Evolutionary conservation across 371 early-diverging fungal genomes (phyloP), one percentile per base, ranked within the genome.

Genomic region (Mucor ambiguus): DNA sequence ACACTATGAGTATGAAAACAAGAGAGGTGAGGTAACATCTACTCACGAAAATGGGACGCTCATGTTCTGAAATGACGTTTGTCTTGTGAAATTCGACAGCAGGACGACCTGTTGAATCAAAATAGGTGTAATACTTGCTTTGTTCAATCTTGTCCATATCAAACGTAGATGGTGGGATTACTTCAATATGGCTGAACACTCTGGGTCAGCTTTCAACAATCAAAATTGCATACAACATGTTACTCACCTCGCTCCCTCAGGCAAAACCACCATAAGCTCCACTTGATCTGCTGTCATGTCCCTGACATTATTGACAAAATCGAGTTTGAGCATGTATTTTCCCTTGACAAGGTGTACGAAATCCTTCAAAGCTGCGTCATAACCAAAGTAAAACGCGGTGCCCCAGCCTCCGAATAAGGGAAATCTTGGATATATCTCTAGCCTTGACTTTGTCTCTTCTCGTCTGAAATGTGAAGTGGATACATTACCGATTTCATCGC

Each of bases 401-500:
- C 87, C 89, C 98, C 98, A 97, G 7, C 96, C 95, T 60, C 98
- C 98, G 74, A 89, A 93, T 5, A 97, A 65, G 20, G 98, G 97
- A 78, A 90, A 97, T 18, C 98, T 87, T 12, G 97, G 96, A 29
- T 72, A 66, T n/a, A 97, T 76, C 41, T 89, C 82, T 64, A 97
- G 73, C 4, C 89, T 66, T 14, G 86, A 77, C 6, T 67, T 61
- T 18, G 79, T 69, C 2, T 56, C 52, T 22, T 86, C 88, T 24
- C 78, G 60, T 33, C 73, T 71, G 70, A 91, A 78, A 52, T 81
- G 61, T 8, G 97, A 96, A 8, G 98, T 97, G 7, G 97, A 96
- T 35, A 98, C 95, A 75, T 98, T 97, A 38, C 98, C 98, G 60
- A 96, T 92, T 52, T 90, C 91, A 74, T 98, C 98, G n/a, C 92